Base-by-base conservation (phyloP, 106 monocot genomes). In the Dendrobium chrysotoxum region DNA sequence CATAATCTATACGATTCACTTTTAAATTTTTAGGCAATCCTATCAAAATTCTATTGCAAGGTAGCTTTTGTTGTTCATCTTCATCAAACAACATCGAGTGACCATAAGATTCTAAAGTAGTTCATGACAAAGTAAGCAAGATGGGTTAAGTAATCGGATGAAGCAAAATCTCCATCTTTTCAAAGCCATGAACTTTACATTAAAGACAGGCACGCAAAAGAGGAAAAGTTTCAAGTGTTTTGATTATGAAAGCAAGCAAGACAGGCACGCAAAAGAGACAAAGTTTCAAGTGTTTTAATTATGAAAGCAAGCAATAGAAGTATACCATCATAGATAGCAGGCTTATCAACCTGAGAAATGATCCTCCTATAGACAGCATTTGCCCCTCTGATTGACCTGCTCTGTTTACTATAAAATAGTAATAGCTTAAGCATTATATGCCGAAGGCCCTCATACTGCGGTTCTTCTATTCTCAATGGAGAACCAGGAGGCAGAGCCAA, bases 341-440 rank as follows among this genome's bases (percentile, higher is more conserved):
- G 87, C 78, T 81, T 86, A 78, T 93, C 93, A 72, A 93, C 88
- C 82, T 93, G 96, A 73, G 83, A 88, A 79, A 80, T 83, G 81
- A 96, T 89, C 53, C 93, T 84, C 47, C 74, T 77, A 85, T 90
- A 96, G 30, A 96, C 83, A 46, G 86, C 93, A 92, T 92, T 96
- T 87, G 96, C 93, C 40, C 93, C 93, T 88, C 93, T 91, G 44
- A 96, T 92, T 41, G 86, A 88, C 78, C 87, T 93, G 85, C 96
- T 96, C 79, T 96, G 92, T 38, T 96, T 91, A 75, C 93, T 93
- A 80, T 96, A 96, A 82, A 96, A 96, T 53, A 96, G 72, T 66
- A 96, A 41, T 45, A 96, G 53, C 86, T 87, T 96, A 39, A 96
- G 80, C 25, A 96, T 81, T 44, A 93, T 46, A 65, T 64, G 87